Percentiles rank a stretch among this genome's conserved stretches.
These are phyloP conservation scores for Mycena filopes DNA, from an alignment of 768 basidiomycete genomes.

Conservation along the genomic window DNA sequence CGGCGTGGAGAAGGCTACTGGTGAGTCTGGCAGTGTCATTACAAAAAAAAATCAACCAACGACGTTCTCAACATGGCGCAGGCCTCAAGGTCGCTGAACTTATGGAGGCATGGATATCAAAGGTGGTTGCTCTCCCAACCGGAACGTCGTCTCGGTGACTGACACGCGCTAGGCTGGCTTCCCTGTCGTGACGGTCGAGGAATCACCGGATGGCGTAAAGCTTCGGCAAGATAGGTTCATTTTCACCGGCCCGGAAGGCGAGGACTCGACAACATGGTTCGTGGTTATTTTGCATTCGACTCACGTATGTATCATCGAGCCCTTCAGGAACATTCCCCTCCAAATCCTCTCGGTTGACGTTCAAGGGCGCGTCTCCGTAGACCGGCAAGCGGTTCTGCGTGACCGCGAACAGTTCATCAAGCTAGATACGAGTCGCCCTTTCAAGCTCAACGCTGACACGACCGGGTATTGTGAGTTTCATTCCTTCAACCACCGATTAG, in stretches of 20 bases:
- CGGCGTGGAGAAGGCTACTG: conserved; percentile 71
- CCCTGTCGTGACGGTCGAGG: conserved; percentile 76
- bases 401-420: conserved; percentile 62
- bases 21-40: conserved; percentile 37
- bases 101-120: conserved; percentile 79
- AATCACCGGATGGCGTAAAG: conserved; percentile 63
- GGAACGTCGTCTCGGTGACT: background rate
- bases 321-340: conserved; percentile 67
- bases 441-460: conserved; percentile 81
- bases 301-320: background rate
- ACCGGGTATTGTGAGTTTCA: conserved; percentile 54
- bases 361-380: conserved; percentile 57
- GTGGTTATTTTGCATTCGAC: background rate
- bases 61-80: no score
- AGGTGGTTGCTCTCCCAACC: conserved; percentile 46
- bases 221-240: conserved; percentile 81
- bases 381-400: conserved; percentile 63
- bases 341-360: conserved; percentile 61
- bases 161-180: conserved; percentile 81
- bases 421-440: conserved; percentile 65
- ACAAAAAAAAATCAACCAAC: no score
- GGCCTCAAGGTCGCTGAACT: conserved; percentile 68
- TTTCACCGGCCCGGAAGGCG: conserved; percentile 68
- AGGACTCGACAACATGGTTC: conserved; percentile 76
- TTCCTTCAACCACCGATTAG: no score